Percentiles rank a stretch among this genome's conserved stretches.
Conservation (phyloP, 179 eudicot genomes). For the Gypsophila paniculata region DNA sequence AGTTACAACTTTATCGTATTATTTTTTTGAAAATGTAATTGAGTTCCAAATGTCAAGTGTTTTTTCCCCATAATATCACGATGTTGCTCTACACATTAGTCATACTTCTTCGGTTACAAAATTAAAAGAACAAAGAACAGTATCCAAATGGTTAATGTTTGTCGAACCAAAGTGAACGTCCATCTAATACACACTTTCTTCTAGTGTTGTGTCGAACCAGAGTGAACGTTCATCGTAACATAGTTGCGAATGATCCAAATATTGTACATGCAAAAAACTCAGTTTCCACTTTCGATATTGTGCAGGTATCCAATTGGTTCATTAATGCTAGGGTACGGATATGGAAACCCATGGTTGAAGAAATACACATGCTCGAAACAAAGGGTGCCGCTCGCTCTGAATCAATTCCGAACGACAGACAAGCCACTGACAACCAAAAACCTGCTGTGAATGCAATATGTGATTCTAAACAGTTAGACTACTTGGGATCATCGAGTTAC, state of each 20-base stretch:
- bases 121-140: no score
- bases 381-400: slow-evolving; percentile 18
- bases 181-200: no score
- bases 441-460: slow-evolving; percentile 6
- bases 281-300: not conserved
- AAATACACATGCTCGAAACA: slow-evolving; percentile 52
- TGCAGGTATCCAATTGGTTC: slow-evolving; percentile 35
- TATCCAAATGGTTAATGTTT: no score
- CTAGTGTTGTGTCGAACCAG: no score
- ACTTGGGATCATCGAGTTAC: slow-evolving; percentile 25
- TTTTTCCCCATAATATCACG: no score
- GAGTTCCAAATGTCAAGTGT: no score
- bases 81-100: not conserved
- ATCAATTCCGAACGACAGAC: slow-evolving; percentile 13
- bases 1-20: no score
- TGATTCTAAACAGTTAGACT: slow-evolving; percentile 22
- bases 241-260: no score
- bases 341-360: slow-evolving; percentile 85
- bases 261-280: not conserved
- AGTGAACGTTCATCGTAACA: no score
- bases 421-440: slow-evolving; percentile 13
- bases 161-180: no score
- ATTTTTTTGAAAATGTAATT: no score
- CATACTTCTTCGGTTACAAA: no score
- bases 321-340: slow-evolving; percentile 56